Conservation (phyloP, 2,329 filamentous ascomycete species). For the Pseudonectria foliicola region DNA sequence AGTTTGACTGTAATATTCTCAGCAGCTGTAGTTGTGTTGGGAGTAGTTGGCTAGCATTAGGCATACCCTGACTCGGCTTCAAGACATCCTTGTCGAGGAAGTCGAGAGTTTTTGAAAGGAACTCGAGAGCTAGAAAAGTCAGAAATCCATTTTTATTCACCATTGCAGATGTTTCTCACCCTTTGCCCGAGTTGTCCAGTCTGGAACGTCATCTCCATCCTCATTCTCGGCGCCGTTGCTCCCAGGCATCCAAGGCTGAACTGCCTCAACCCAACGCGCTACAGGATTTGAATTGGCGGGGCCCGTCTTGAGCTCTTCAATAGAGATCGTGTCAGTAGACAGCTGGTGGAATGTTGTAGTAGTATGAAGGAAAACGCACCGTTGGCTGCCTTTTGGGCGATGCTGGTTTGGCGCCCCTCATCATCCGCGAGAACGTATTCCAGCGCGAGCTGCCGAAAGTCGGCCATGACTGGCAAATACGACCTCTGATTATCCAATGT, state of each 20-base stretch:
- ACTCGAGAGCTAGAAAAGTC: slow-evolving; percentile 41
- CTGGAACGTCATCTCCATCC: slow-evolving; percentile 36
- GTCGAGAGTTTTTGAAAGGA: slow-evolving; percentile 46
- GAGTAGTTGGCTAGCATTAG: not conserved
- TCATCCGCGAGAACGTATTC: slow-evolving; percentile 48
- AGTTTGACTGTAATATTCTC: slow-evolving; percentile 32
- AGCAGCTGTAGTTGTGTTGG: slow-evolving; percentile 1
- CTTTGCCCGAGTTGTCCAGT: slow-evolving; percentile 48
- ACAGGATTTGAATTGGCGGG: slow-evolving; percentile 38
- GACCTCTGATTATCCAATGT: no score
- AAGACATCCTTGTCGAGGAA: slow-evolving; percentile 39
- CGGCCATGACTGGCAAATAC: slow-evolving; percentile 33
- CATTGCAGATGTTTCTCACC: slow-evolving; percentile 24
- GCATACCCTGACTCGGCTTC: slow-evolving; percentile 42
- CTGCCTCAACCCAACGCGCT: slow-evolving; percentile 48
- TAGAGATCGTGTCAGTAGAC: slow-evolving; percentile 9
- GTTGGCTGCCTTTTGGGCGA: slow-evolving; percentile 40
- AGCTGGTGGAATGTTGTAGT: no score
- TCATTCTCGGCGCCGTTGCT: slow-evolving; percentile 31
- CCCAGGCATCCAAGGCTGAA: slow-evolving; percentile 47
- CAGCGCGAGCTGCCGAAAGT: slow-evolving; percentile 45
- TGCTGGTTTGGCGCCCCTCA: slow-evolving; percentile 30
- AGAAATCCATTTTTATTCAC: not conserved
- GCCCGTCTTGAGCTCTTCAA: slow-evolving; percentile 38
- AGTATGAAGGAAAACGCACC: slow-evolving; percentile 20